A percentile compares a stretch with the other conserved stretches of the same genome.
phyloP scores from a whole-genome alignment of 345 rosid species.

The Lepidium didymum region DNA sequence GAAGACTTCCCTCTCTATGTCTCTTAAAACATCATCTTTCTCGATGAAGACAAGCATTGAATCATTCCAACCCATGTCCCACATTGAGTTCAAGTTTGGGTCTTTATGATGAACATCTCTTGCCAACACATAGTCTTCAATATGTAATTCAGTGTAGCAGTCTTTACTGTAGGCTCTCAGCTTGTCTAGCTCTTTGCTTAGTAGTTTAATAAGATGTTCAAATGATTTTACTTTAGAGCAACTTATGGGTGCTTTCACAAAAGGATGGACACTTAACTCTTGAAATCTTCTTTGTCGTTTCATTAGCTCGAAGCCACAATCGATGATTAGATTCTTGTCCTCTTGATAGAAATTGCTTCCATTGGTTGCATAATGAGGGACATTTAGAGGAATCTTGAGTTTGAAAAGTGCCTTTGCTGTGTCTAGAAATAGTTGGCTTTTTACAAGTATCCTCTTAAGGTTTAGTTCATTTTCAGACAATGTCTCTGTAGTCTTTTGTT shows the following conservation, averaged over 20 bases:
- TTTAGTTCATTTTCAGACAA: conserved; percentile 51
- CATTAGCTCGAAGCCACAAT: conserved; percentile 79
- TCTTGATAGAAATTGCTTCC: conserved; percentile 30
- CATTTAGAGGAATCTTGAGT: conserved; percentile 48
- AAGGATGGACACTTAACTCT: conserved; percentile 68
- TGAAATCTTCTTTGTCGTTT: conserved; percentile 68
- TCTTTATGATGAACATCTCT: conserved; percentile 45
- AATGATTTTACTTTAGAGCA: conserved; percentile 35
- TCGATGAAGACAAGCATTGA: conserved; percentile 39
- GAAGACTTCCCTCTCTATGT: conserved; percentile 62
- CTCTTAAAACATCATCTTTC: conserved; percentile 64
- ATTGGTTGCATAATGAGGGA: conserved; percentile 14
- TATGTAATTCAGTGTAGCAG: conserved; percentile 27
- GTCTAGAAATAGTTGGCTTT: conserved; percentile 59
- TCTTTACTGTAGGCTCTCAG: conserved; percentile 48
- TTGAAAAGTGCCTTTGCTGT: conserved; percentile 78
- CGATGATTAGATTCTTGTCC: conserved; percentile 52
- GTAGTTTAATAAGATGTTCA: conserved; percentile 56
- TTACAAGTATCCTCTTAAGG: conserved; percentile 56
- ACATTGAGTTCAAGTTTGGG: conserved; percentile 70
- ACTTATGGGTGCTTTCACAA: conserved; percentile 32
- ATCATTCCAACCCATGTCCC: conserved; percentile 80
- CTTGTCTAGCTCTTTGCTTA: conserved; percentile 48
- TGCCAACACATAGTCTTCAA: conserved; percentile 65
- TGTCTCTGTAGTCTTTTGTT: conserved; percentile 30